A percentile compares a stretch with the other conserved stretches of the same genome.
These are phyloP conservation scores for Aspergillus phoenicis DNA, from an alignment of 2,329 filamentous ascomycete genomes.

Conservation along the genomic window DNA sequence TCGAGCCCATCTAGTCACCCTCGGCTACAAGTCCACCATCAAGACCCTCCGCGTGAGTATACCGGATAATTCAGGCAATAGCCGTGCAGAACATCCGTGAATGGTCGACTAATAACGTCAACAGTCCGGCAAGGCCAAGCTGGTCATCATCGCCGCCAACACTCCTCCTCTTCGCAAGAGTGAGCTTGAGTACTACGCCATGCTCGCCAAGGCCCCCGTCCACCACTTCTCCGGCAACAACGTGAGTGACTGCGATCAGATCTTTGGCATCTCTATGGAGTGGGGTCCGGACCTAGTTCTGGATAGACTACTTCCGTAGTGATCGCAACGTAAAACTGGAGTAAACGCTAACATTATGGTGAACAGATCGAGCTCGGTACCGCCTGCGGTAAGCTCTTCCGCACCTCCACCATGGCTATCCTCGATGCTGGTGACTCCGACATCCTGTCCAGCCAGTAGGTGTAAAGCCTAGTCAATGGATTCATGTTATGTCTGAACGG, in stretches of 20 bases:
- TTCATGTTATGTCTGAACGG: slow-evolving; percentile 27
- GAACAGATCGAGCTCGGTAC: slow-evolving; percentile 94
- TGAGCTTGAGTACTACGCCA: slow-evolving; percentile 92
- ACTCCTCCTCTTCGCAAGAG: slow-evolving; percentile 97
- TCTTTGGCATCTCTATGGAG: neutral
- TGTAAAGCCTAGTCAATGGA: slow-evolving; percentile 17
- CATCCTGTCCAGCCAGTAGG: slow-evolving; percentile 67
- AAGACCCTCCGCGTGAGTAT: slow-evolving; percentile 72
- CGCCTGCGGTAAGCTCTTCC: slow-evolving; percentile 98
- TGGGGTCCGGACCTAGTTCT: neutral
- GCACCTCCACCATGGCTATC: slow-evolving; percentile 95
- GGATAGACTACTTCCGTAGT: neutral
- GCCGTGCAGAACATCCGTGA: slow-evolving; percentile 1
- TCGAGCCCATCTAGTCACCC: slow-evolving; percentile 62
- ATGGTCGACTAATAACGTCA: slow-evolving; percentile 5
- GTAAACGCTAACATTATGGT: slow-evolving; percentile 57
- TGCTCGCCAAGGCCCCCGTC: slow-evolving; percentile 90
- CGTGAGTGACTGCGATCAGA: slow-evolving; percentile 65
- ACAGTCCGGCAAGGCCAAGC: slow-evolving; percentile 89
- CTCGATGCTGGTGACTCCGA: slow-evolving; percentile 98
- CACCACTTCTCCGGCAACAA: slow-evolving; percentile 99
- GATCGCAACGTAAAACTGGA: slow-evolving; percentile 20
- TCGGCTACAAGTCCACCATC: slow-evolving; percentile 87
- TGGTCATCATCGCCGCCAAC: slow-evolving; percentile 94
- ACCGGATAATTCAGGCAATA: neutral